Evolutionary conservation across 164 flowering plant species (phyloP).

Genomic region (Magnolia sinica): DNA sequence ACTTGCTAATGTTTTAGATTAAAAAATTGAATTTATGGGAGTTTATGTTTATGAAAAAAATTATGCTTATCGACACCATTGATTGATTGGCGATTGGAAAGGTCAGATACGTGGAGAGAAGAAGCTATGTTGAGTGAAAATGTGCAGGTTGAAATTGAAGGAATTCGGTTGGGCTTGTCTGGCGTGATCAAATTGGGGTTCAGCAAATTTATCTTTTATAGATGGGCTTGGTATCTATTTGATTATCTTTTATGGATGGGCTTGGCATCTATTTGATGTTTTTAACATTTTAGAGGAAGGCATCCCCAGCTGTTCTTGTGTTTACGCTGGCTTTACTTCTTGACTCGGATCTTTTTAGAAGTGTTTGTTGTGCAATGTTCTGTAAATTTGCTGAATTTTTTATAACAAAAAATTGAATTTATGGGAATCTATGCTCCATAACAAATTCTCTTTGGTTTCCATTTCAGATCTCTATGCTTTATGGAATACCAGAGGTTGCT

Average conservation of each 20-base stretch:
- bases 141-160: slow-evolving; percentile 47
- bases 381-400: slow-evolving; percentile 48
- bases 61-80: slow-evolving; percentile 21
- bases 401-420: slow-evolving; percentile 25
- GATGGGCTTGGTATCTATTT: slow-evolving; percentile 94
- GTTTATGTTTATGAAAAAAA: neutral
- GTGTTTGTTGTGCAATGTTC: slow-evolving; percentile 80
- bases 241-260: slow-evolving; percentile 87
- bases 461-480: neutral
- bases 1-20: slow-evolving; percentile 78
- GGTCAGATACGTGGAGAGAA: slow-evolving; percentile 22
- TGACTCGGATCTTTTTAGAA: slow-evolving; percentile 73
- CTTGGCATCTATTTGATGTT: slow-evolving; percentile 86
- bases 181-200: slow-evolving; percentile 89
- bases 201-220: slow-evolving; percentile 90
- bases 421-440: neutral
- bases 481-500: neutral
- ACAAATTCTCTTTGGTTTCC: neutral
- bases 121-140: slow-evolving; percentile 28
- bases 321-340: slow-evolving; percentile 67
- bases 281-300: slow-evolving; percentile 76
- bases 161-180: slow-evolving; percentile 81
- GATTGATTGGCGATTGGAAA: slow-evolving; percentile 31
- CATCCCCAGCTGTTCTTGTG: slow-evolving; percentile 94
- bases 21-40: neutral